phyloP scores from a whole-genome alignment of 2,329 filamentous ascomycete genomes.

The Neonectria punicea region DNA sequence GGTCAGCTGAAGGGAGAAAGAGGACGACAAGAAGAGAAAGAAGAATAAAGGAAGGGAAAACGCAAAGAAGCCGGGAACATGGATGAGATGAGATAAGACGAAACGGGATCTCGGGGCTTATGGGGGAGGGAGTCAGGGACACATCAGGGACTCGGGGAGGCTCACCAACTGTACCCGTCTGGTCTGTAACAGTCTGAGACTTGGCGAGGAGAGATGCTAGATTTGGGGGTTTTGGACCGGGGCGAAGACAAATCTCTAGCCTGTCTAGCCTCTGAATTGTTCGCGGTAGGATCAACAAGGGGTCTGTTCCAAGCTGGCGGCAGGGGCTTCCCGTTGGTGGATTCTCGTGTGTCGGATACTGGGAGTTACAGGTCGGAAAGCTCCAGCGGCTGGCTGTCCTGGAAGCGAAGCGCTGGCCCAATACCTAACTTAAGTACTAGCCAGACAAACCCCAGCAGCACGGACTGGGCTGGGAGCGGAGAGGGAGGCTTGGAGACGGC shows the following conservation, averaged over 20 bases:
- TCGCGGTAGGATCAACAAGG: conserved; percentile 9
- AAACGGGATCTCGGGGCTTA: conserved; percentile 22
- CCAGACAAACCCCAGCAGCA: background rate
- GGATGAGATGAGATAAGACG: conserved; percentile 25
- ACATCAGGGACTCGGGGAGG: background rate
- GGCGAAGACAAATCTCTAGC: background rate
- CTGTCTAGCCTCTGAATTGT: background rate
- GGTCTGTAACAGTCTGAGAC: conserved; percentile 1
- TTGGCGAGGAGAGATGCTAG: conserved; percentile 1
- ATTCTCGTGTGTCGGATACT: conserved; percentile 1
- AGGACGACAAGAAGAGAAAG: background rate
- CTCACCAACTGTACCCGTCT: background rate
- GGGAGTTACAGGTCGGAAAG: conserved; percentile 4
- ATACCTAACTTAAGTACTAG: background rate
- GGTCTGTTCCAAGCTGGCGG: conserved; percentile 11
- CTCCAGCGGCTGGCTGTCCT: background rate
- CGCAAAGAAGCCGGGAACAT: background rate
- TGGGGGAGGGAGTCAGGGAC: background rate
- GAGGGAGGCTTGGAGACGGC: background rate
- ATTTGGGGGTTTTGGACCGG: background rate
- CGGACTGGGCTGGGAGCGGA: background rate
- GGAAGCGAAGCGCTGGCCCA: background rate
- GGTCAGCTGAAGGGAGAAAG: conserved; percentile 14
- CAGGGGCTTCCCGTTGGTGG: conserved; percentile 22
- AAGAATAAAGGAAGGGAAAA: background rate